These are phyloP conservation scores for Annulohypoxylon nitens DNA, from an alignment of 495 filamentous ascomycete species.

Conservation along the genomic window DNA sequence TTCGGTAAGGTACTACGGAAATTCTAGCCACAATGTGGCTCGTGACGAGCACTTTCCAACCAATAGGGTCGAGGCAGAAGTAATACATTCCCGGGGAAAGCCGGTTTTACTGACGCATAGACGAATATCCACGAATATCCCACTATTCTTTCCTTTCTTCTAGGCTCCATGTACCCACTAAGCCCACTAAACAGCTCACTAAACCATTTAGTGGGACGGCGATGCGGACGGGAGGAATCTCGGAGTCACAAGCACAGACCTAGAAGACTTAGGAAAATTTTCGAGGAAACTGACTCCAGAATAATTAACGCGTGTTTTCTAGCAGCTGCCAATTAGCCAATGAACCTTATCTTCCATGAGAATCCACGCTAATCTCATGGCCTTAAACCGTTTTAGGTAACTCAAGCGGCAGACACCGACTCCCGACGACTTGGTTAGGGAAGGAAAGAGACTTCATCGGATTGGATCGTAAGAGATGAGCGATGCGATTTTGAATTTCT, in stretches of 20 bases:
- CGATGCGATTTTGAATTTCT: constrained; percentile 26
- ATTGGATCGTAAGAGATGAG: constrained; percentile 32
- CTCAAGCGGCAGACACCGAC: constrained; percentile 25
- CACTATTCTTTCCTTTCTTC: constrained; percentile 9
- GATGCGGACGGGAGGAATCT: constrained; percentile 38
- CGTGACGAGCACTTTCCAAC: constrained; percentile 18
- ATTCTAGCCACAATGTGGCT: constrained; percentile 46
- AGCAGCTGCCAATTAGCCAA: constrained; percentile 4
- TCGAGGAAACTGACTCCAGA: constrained; percentile 29
- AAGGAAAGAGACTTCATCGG: constrained; percentile 22
- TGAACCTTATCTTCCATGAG: constrained; percentile 12
- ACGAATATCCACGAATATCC: constrained; percentile 8
- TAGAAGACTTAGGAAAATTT: constrained; percentile 37
- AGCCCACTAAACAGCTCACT: constrained; percentile 27
- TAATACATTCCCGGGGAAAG: constrained; percentile 52
- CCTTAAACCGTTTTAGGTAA: constrained; percentile 33
- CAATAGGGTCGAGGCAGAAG: constrained; percentile 43
- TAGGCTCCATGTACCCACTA: constrained; percentile 10
- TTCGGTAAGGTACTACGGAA: constrained; percentile 39
- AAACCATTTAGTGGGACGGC: constrained; percentile 14
- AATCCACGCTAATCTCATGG: background rate
- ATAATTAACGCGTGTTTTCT: constrained; percentile 12
- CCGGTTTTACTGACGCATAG: constrained; percentile 37
- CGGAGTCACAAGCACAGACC: constrained; percentile 14
- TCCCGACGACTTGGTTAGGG: constrained; percentile 18